These are phyloP conservation scores for Fusarium irregulare DNA, from an alignment of 2,329 filamentous ascomycete genomes.

Conservation along the genomic window DNA sequence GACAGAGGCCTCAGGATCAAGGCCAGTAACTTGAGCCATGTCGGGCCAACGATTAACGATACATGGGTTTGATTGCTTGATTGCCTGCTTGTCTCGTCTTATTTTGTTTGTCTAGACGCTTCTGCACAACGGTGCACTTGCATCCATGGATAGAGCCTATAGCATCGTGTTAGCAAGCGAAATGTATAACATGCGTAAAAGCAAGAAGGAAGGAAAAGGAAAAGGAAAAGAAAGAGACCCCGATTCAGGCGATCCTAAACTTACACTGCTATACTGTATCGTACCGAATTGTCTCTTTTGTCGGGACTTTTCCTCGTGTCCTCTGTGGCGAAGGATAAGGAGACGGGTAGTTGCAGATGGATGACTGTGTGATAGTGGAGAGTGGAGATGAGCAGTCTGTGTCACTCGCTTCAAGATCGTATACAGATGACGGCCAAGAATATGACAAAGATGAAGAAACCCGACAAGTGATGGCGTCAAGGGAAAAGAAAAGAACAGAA, in stretches of 20 bases:
- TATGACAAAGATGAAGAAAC: not conserved
- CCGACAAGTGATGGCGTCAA: conserved; percentile 14
- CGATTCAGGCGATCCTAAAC: not conserved
- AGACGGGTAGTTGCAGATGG: conserved; percentile 21
- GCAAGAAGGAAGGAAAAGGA: not conserved
- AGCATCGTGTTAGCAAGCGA: conserved; percentile 5
- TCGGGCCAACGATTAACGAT: conserved; percentile 34
- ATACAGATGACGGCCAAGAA: conserved; percentile 10
- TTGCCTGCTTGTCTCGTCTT: not conserved
- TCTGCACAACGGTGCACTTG: conserved; percentile 39
- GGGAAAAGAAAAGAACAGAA: not conserved
- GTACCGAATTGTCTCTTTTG: conserved; percentile 24
- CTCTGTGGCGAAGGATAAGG: conserved; percentile 7
- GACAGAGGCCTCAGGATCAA: conserved; percentile 38
- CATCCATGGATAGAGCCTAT: conserved; percentile 39
- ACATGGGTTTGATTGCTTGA: conserved; percentile 2
- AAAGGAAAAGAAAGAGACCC: not conserved
- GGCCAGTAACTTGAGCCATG: conserved; percentile 42
- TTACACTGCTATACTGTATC: conserved; percentile 3
- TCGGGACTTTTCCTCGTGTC: conserved; percentile 31
- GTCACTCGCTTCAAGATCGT: conserved; percentile 13
- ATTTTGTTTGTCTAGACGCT: conserved; percentile 10
- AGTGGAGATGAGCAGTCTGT: conserved; percentile 1
- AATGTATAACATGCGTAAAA: not conserved
- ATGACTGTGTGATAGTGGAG: conserved; percentile 13